phyloP scores from a whole-genome alignment of 108 stramenopile species.

The Stephanodiscus minutulus region DNA sequence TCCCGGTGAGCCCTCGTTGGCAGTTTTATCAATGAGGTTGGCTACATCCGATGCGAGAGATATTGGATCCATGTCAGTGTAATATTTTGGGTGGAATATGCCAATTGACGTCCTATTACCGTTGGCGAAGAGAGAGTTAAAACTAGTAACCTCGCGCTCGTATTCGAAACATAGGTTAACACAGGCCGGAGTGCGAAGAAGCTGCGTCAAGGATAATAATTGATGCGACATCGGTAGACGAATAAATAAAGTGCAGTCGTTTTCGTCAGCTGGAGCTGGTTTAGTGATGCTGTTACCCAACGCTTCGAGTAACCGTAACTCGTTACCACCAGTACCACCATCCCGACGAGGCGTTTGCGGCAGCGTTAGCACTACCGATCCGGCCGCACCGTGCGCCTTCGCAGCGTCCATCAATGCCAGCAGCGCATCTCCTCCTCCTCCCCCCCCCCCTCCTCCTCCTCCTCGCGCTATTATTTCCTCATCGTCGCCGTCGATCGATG shows the following conservation, averaged over 20 bases:
- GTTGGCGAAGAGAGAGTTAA: not conserved
- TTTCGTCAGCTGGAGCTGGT: not conserved
- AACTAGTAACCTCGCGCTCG: not conserved
- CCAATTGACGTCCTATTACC: constrained; percentile 24
- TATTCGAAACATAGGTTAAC: constrained; percentile 38
- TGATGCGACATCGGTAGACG: not conserved
- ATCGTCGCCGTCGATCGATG: not conserved
- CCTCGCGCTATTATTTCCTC: too few relatives aligned
- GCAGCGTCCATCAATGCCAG: not conserved
- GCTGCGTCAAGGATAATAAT: not conserved
- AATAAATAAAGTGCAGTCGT: not conserved
- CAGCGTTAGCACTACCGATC: not conserved
- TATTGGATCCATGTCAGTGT: constrained; percentile 28
- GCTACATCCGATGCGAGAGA: constrained; percentile 23
- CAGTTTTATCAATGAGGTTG: constrained; percentile 29
- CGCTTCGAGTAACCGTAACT: constrained; percentile 1
- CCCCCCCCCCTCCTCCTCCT: too few relatives aligned
- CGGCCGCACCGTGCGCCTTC: constrained; percentile 12
- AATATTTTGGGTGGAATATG: constrained; percentile 15
- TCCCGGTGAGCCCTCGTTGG: not conserved
- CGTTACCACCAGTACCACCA: not conserved
- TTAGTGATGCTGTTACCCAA: constrained; percentile 2
- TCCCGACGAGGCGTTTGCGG: constrained; percentile 2
- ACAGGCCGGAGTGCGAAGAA: not conserved
- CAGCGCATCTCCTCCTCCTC: not conserved